Base-by-base conservation (phyloP, 495 filamentous ascomycete species). In the Penicillium pancosmium region DNA sequence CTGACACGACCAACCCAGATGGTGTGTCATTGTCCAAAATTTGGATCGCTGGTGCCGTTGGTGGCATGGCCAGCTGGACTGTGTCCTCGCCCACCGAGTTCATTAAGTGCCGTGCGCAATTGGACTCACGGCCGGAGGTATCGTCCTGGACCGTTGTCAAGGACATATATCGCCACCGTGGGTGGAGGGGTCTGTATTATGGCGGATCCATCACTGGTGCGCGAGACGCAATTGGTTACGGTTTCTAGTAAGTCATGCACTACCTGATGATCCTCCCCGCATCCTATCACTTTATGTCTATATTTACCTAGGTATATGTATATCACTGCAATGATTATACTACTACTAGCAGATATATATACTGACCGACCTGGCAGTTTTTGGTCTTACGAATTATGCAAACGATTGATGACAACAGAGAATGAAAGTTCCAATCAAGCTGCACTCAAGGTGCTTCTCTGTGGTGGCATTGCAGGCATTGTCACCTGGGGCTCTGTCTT, bases 401-500 rank as follows among this genome's bases (percentile, higher is more conserved):
- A 86, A 52, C 80, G 82, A 18, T 75, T 78, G 52, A 68, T 88
- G 65, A 69, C 73, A 44, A 65, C 64, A 21, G 44, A 70, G 6
- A 63, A 75, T 41, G 73, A 84, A 31, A 73, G 69, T 15, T 64
- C 71, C 31, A 74, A 69, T 11, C 65, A 78, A 41, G 78, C 84
- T 31, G 80, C 87, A 5, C 59, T 85, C 16, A 87, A 88, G 56
- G 81, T 92, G 12, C 69, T 96, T 33, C 74, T 95, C 3, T 93
- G 90, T 59, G 92, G 93, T 44, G 92, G 92, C 11, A 67, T 96
- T 49, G 92, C 93, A 7, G 93, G 92, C 3, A 80, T 94, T 33
- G 82, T 88, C 16, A 93, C 90, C 1, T 97, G 92, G 92, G 81
- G 86, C 10, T 91, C 88, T 43, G 84, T 96, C 16, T 97, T 94